Evolutionary conservation across 2,329 filamentous ascomycete genomes (phyloP).

Genomic region (Diplodia sapinea): DNA sequence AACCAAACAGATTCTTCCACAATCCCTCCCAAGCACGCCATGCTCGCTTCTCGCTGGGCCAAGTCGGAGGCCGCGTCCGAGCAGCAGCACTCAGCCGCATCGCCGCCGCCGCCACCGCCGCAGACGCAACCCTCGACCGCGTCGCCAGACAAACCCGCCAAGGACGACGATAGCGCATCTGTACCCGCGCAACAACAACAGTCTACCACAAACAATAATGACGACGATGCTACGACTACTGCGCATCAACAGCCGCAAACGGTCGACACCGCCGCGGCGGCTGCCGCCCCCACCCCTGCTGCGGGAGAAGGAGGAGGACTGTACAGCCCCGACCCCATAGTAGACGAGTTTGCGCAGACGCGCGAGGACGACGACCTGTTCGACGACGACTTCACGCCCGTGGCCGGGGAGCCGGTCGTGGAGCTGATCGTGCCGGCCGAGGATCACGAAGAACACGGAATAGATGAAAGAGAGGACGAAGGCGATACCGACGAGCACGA

Average conservation of each 20-base stretch:
- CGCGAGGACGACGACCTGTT: slow-evolving; percentile 59
- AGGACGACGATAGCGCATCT: not conserved
- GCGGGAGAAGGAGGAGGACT: not conserved
- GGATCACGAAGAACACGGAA: not conserved
- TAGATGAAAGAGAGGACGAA: not conserved
- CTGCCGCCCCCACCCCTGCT: not conserved
- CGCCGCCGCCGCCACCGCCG: slow-evolving; percentile 9
- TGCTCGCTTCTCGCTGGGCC: slow-evolving; percentile 31
- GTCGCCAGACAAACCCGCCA: not conserved
- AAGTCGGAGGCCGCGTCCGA: slow-evolving; percentile 13
- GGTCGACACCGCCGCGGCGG: not conserved
- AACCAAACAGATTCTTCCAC: not conserved
- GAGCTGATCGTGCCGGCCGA: slow-evolving; percentile 39
- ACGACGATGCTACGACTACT: not conserved
- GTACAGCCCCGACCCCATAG: slow-evolving; percentile 31
- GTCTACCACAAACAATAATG: not conserved
- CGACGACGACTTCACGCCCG: slow-evolving; percentile 58
- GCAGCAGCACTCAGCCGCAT: slow-evolving; percentile 17
- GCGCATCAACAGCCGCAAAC: not conserved
- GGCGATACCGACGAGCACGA: not conserved
- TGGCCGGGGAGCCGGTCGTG: slow-evolving; percentile 49
- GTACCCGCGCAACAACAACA: not conserved
- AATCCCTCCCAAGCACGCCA: not conserved
- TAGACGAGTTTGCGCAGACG: slow-evolving; percentile 57
- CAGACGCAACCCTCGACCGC: slow-evolving; percentile 1